A percentile compares a stretch with the other conserved stretches of the same genome.
Conservation (phyloP, 176 grass and related monocot genomes). For the Aegilops longissima region DNA sequence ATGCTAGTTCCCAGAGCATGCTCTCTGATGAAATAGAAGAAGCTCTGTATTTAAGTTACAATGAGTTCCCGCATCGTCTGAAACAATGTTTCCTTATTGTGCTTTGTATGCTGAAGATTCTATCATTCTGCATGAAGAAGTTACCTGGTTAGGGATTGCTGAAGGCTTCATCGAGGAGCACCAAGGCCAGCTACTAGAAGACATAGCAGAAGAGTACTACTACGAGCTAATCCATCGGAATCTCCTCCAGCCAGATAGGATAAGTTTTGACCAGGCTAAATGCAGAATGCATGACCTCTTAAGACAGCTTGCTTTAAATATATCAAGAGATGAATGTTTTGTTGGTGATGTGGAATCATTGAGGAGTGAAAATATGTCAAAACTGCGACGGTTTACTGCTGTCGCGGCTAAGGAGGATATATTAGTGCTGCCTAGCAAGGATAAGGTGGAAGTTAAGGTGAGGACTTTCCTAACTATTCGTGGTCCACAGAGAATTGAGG, state of each 20-base stretch:
- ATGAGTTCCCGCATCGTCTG: constrained; percentile 21
- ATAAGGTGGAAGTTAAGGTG: not conserved
- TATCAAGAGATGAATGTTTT: constrained; percentile 6
- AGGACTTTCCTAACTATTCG: not conserved
- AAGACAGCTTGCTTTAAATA: not conserved
- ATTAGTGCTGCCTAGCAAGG: not conserved
- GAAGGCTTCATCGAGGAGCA: constrained; percentile 32
- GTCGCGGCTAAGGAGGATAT: not conserved
- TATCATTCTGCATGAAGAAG: not conserved
- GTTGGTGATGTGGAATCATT: not conserved
- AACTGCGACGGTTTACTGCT: constrained; percentile 6
- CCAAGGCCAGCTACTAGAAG: constrained; percentile 18
- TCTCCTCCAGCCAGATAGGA: not conserved
- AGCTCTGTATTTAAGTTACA: constrained; percentile 34
- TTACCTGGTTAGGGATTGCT: not conserved
- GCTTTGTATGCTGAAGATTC: constrained; percentile 27
- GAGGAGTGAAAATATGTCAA: not conserved
- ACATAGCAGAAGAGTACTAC: constrained; percentile 25
- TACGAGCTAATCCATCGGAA: constrained; percentile 24
- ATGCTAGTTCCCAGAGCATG: not conserved
- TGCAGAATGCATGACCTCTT: constrained; percentile 32
- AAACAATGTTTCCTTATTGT: constrained; percentile 39
- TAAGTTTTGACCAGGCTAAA: not conserved
- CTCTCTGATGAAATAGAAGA: constrained; percentile 13
- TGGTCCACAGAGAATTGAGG: not conserved